phyloP scores from a whole-genome alignment of 169 alveolate species.

The Toxoplasma gondii region DNA sequence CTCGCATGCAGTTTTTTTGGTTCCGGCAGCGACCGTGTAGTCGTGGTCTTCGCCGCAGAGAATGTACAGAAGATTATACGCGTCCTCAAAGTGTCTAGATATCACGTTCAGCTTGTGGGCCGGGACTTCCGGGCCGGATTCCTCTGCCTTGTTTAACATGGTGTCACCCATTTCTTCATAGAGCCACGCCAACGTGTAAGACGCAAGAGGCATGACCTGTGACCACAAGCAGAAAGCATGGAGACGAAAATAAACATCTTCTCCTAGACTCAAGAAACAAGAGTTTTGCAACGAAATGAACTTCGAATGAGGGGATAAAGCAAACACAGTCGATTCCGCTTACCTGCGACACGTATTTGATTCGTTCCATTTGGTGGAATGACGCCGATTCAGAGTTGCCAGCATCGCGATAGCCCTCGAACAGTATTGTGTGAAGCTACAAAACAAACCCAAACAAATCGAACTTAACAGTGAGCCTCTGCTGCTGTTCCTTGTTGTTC shows the following conservation, averaged over 20 bases:
- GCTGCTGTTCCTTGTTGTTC: background rate
- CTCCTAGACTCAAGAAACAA: slow-evolving; percentile 50
- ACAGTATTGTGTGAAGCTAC: slow-evolving; percentile 73
- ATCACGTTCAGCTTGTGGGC: background rate
- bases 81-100: slow-evolving; percentile 55
- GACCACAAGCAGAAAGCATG: slow-evolving; percentile 11
- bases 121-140: background rate
- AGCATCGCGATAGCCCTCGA: slow-evolving; percentile 76
- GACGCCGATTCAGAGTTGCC: slow-evolving; percentile 60
- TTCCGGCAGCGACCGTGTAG: slow-evolving; percentile 60
- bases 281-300: background rate
- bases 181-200: slow-evolving; percentile 78
- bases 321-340: background rate
- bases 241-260: slow-evolving; percentile 48
- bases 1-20: slow-evolving; percentile 43
- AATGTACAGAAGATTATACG: slow-evolving; percentile 58
- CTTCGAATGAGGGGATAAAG: background rate
- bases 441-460: background rate
- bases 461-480: background rate
- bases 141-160: slow-evolving; percentile 33
- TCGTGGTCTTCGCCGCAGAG: slow-evolving; percentile 67
- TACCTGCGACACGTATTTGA: slow-evolving; percentile 62
- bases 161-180: slow-evolving; percentile 78
- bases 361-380: slow-evolving; percentile 64
- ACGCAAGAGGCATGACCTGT: slow-evolving; percentile 74